phyloP scores from a whole-genome alignment of 805 yeast genomes.

The Kluyveromyces wickerhamii region DNA sequence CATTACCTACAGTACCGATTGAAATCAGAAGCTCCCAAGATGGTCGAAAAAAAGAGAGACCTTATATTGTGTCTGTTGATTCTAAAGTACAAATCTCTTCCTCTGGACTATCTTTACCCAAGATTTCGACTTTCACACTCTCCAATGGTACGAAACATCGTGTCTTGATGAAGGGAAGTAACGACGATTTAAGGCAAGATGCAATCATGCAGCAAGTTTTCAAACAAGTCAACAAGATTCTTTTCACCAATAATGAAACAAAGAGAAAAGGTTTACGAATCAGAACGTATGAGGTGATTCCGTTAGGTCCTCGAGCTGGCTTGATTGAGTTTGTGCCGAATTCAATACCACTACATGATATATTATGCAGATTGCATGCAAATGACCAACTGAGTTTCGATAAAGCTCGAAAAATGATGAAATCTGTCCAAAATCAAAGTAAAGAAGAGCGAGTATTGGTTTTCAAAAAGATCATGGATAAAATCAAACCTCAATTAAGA shows the following conservation, averaged over 20 bases:
- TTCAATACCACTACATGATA: conserved; percentile 63
- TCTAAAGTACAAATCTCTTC: conserved; percentile 51
- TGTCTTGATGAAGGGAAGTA: conserved; percentile 71
- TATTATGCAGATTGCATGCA: conserved; percentile 57
- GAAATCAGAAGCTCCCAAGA: conserved; percentile 35
- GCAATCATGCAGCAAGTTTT: conserved; percentile 97
- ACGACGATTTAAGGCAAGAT: conserved; percentile 92
- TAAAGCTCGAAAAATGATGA: conserved; percentile 60
- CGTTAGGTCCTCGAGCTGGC: conserved; percentile 82
- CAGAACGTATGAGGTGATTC: conserved; percentile 83
- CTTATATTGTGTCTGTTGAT: conserved; percentile 40
- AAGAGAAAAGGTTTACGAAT: conserved; percentile 51
- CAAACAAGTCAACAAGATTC: conserved; percentile 66
- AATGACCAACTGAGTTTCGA: conserved; percentile 41
- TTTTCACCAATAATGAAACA: conserved; percentile 48
- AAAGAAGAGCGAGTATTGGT: conserved; percentile 36
- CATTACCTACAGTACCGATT: conserved; percentile 57
- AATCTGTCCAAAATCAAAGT: conserved; percentile 42
- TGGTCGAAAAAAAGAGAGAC: conserved; percentile 39
- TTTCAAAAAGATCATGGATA: conserved; percentile 40
- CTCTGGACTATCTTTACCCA: conserved; percentile 84
- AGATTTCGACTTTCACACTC: conserved; percentile 50
- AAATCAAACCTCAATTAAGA: conserved; percentile 60
- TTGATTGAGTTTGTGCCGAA: conserved; percentile 82
- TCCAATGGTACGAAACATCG: conserved; percentile 53